A percentile compares a stretch with the other conserved stretches of the same genome.
Evolutionary conservation across 805 yeast genomes (phyloP).

Genomic region (Candida railenensis): DNA sequence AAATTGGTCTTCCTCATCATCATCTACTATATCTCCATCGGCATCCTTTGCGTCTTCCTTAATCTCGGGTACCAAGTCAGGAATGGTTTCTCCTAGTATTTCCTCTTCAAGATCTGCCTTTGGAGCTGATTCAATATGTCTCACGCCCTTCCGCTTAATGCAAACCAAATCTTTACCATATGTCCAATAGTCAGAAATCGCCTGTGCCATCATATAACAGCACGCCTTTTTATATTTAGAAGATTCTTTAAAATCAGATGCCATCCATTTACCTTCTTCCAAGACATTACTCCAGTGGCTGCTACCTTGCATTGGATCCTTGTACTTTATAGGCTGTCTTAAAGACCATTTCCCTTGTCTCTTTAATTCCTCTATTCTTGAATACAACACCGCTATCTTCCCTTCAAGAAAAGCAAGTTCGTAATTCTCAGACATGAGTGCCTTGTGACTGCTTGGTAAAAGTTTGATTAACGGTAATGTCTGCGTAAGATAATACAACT

Average conservation of each 20-base stretch:
- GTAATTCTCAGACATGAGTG: slow-evolving; percentile 78
- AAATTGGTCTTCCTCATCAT: slow-evolving; percentile 1
- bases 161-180: slow-evolving; percentile 63
- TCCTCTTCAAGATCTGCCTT: slow-evolving; percentile 6
- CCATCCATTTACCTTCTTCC: slow-evolving; percentile 83
- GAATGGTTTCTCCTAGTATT: slow-evolving; percentile 1
- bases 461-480: slow-evolving; percentile 81
- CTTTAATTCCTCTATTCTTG: slow-evolving; percentile 89
- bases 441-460: slow-evolving; percentile 82
- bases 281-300: slow-evolving; percentile 70
- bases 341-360: slow-evolving; percentile 88
- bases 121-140: slow-evolving; percentile 14
- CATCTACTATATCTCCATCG: not conserved
- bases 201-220: slow-evolving; percentile 68
- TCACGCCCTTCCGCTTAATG: slow-evolving; percentile 50
- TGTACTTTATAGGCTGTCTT: slow-evolving; percentile 72
- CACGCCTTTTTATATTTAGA: slow-evolving; percentile 67
- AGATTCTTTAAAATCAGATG: slow-evolving; percentile 71
- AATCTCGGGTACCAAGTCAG: slow-evolving; percentile 1
- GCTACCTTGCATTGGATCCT: slow-evolving; percentile 57
- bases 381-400: slow-evolving; percentile 82
- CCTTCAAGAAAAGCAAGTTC: slow-evolving; percentile 88
- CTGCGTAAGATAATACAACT: slow-evolving; percentile 82
- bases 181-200: slow-evolving; percentile 74
- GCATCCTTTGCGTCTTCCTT: not conserved